Base-by-base conservation (phyloP, 116 monocot genomes). In the Cymodocea nodosa region DNA sequence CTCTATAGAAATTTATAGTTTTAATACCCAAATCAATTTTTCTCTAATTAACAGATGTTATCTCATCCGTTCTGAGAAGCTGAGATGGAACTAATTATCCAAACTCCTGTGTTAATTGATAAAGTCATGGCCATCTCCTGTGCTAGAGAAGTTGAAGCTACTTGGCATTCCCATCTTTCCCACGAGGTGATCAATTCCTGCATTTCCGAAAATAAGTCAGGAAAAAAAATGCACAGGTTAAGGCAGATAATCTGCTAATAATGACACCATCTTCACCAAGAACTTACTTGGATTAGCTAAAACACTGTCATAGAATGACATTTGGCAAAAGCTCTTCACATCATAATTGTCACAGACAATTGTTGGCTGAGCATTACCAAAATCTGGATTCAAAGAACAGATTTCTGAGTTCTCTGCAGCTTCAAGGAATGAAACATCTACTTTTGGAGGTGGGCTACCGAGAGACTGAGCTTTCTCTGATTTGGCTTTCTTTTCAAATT, bases 141-240 rank as follows among this genome's bases (percentile, higher is more conserved):
- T 17, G n/a, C 50, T 70, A 58, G 76, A 73, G 44, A 66, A 40
- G 12, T 62, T 50, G 64, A 74, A 79, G 23, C 59, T 48, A 49
- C 76, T 66, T 44, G 44, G 44, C 7, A 23, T 62, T 35, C 69
- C 80, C 71, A 68, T 54, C 53, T 77, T 86, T 51, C 56, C 79
- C 44, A 79, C 68, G 10, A 69, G 56, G 12, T 82, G 77, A 20
- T 80, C 80, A 11, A 78, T 59, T 59, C 86, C 83, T 77, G 77
- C 60, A 72, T 37, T 30, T 17, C 60, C 12, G 48, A 0, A 23
- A 23, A 23, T 49, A 49, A 11, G 49, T 36, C 10, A 35, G 35
- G 37, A 36, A 36, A 35, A 35, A 11, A 5, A 36, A 4, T 13
- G 30, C 25, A 35, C 8, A 15, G 12, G 17, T 18, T 20, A 59